Conservation (phyloP, 2,329 filamentous ascomycete genomes). For the Aspergillus sp. region DNA sequence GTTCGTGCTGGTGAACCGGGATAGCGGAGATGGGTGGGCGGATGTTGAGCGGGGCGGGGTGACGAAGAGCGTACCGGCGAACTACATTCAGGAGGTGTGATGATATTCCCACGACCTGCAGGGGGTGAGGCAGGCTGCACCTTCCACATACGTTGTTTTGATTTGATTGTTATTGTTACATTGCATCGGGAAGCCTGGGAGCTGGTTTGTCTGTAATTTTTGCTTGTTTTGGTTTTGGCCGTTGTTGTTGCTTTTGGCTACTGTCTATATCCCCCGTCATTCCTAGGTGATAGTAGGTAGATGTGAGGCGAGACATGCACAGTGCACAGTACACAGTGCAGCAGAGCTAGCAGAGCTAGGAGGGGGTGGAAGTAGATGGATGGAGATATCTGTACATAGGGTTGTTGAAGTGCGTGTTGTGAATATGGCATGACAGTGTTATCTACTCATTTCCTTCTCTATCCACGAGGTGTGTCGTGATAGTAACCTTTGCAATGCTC, state of each 20-base stretch:
- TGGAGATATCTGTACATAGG: too few relatives aligned
- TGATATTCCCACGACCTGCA: background rate
- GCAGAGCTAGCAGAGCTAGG: background rate
- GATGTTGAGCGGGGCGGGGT: conserved; percentile 91
- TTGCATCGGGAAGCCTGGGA: background rate
- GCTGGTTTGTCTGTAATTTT: background rate
- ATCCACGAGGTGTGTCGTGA: too few relatives aligned
- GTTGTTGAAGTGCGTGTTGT: too few relatives aligned
- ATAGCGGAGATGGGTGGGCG: conserved; percentile 91
- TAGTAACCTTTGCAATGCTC: too few relatives aligned
- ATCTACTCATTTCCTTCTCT: too few relatives aligned
- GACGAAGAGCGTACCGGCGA: conserved; percentile 87
- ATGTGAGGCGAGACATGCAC: background rate
- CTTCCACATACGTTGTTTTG: background rate
- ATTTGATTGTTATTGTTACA: background rate
- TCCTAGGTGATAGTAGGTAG: background rate
- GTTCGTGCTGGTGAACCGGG: conserved; percentile 85
- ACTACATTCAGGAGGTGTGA: conserved; percentile 79
- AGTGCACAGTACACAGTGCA: background rate
- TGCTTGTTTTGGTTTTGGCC: background rate
- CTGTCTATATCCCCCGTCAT: background rate
- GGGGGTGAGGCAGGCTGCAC: too few relatives aligned
- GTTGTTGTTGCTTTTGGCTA: background rate
- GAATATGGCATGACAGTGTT: too few relatives aligned
- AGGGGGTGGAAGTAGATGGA: too few relatives aligned